Conservation (phyloP, 257 asterid genomes). For the Nicotiana noctiflora region DNA sequence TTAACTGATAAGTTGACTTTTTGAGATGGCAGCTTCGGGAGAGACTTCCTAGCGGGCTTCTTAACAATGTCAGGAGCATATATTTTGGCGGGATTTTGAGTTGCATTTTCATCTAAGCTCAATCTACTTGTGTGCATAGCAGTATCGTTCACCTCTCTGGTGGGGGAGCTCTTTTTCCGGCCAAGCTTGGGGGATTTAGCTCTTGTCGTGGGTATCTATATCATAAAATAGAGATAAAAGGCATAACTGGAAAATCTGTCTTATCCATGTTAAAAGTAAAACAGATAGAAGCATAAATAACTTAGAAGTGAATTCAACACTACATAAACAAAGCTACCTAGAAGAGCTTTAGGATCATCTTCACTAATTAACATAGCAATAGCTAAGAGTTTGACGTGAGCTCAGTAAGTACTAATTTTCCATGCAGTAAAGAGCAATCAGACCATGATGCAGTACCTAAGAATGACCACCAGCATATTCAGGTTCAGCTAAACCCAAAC, state of each 20-base stretch:
- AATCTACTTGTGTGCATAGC: slow-evolving; percentile 43
- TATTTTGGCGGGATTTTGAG: slow-evolving; percentile 19
- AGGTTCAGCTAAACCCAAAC: neutral
- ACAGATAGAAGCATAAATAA: neutral
- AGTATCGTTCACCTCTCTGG: slow-evolving; percentile 39
- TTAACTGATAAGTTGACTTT: slow-evolving; percentile 16
- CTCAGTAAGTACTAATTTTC: neutral
- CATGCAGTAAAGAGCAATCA: neutral
- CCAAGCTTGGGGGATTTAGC: slow-evolving; percentile 94
- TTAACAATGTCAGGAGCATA: slow-evolving; percentile 14
- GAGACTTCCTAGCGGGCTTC: slow-evolving; percentile 26
- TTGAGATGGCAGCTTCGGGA: slow-evolving; percentile 29
- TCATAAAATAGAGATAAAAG: slow-evolving; percentile 7
- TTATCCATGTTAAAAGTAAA: neutral
- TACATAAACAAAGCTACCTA: neutral
- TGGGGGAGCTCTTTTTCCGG: slow-evolving; percentile 51
- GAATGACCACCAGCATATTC: neutral
- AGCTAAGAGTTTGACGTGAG: neutral
- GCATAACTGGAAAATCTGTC: neutral
- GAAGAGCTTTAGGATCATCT: neutral
- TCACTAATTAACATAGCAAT: neutral
- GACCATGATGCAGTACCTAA: neutral
- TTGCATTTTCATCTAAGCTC: slow-evolving; percentile 48
- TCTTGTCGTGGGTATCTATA: slow-evolving; percentile 78
- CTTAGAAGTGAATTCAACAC: neutral